Percentiles rank a stretch among this genome's conserved stretches.
Evolutionary conservation across 352 stramenopile genomes (phyloP).

Genomic region (Phytopythium cucurbitacearum): DNA sequence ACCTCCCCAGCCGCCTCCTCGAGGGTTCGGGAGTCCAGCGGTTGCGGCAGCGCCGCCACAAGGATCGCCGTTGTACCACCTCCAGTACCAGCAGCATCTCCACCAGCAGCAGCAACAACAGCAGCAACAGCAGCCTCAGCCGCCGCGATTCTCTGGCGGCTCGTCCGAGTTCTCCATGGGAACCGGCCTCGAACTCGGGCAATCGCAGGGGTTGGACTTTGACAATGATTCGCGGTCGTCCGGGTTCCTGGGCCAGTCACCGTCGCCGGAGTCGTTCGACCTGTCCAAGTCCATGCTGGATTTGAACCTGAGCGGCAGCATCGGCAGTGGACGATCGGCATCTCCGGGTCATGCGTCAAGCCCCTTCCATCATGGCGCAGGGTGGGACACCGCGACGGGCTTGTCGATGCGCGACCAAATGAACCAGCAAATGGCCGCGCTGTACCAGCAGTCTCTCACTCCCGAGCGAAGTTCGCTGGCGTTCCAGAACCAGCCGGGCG

Average conservation of each 20-base stretch:
- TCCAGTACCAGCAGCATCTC: conserved; percentile 40
- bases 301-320: conserved; percentile 18
- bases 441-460: conserved; percentile 42
- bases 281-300: conserved; percentile 42
- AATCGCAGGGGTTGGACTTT: no score
- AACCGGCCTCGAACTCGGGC: conserved; percentile 4
- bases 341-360: conserved; percentile 12
- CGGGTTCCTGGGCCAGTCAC: conserved; percentile 6
- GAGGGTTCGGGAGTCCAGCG: no score
- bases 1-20: not conserved
- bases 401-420: conserved; percentile 56
- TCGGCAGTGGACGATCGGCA: conserved; percentile 7
- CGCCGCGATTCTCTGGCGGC: conserved; percentile 1
- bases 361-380: not conserved
- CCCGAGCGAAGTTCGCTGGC: conserved; percentile 11
- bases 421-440: conserved; percentile 74
- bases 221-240: conserved; percentile 1
- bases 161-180: conserved; percentile 10
- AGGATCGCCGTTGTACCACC: conserved; percentile 25
- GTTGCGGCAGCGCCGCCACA: not conserved
- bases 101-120: conserved; percentile 23
- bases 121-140: conserved; percentile 11
- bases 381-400: conserved; percentile 20
- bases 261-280: conserved; percentile 15
- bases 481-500: conserved; percentile 22